These are phyloP conservation scores for Pseudonitzschia pungens DNA, from an alignment of 108 stramenopile species.

Conservation along the genomic window DNA sequence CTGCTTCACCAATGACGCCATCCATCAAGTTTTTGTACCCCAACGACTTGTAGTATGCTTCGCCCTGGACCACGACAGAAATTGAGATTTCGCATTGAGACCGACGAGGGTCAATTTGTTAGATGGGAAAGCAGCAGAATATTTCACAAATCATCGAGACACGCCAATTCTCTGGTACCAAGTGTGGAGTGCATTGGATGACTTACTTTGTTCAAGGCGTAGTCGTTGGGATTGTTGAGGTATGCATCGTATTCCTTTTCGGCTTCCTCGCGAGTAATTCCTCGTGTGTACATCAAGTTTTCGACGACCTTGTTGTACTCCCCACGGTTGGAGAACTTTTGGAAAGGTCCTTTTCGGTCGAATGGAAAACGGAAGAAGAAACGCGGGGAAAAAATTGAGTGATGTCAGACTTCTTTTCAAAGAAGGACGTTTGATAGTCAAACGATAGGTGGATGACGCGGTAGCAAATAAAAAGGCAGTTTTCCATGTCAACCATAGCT, in stretches of 20 bases:
- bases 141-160: too few species aligned
- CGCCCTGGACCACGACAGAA: neutral
- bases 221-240: conserved; percentile 37
- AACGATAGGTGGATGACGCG: too few species aligned
- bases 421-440: too few species aligned
- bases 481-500: too few species aligned
- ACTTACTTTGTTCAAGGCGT: conserved; percentile 36
- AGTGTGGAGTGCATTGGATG: neutral
- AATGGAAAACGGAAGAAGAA: neutral
- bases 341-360: conserved; percentile 12
- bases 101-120: neutral
- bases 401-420: too few species aligned
- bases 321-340: conserved; percentile 24
- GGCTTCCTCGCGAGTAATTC: conserved; percentile 24
- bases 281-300: conserved; percentile 24
- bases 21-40: conserved; percentile 41
- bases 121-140: neutral
- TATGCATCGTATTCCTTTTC: conserved; percentile 40
- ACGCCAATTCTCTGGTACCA: too few species aligned
- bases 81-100: neutral
- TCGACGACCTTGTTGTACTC: conserved; percentile 37
- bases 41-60: conserved; percentile 38
- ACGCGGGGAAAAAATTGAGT: neutral
- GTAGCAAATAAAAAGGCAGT: too few species aligned
- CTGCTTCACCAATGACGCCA: conserved; percentile 42